A percentile compares a stretch with the other conserved stretches of the same genome.
Evolutionary conservation across 1,284 basidiomycete species (phyloP).

Genomic region (Trichosporon sp.): DNA sequence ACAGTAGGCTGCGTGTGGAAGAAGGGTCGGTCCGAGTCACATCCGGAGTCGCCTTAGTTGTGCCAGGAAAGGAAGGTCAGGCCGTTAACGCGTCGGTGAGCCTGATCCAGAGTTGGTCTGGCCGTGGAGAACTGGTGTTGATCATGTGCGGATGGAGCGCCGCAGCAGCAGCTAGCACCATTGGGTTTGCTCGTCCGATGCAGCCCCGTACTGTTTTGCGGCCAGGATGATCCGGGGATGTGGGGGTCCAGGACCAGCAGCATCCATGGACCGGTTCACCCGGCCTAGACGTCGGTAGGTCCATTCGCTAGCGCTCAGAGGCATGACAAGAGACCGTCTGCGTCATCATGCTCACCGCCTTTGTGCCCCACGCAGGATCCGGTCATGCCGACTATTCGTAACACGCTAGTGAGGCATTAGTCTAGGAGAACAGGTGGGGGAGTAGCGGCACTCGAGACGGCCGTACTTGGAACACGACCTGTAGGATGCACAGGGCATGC

Average conservation of each 20-base stretch:
- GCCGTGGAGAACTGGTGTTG: not conserved
- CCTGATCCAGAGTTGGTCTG: not conserved
- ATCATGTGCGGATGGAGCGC: not conserved
- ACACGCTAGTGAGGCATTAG: not conserved
- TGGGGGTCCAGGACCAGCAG: not conserved
- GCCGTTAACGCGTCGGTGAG: not conserved
- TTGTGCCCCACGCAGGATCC: not conserved
- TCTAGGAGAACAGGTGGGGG: not conserved
- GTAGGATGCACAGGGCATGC: not conserved
- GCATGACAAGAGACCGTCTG: not conserved
- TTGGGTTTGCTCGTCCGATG: not conserved
- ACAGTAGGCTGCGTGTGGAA: not conserved
- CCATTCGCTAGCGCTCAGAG: not conserved
- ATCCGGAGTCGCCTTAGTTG: not conserved
- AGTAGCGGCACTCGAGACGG: too few relatives aligned
- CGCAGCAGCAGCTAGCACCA: not conserved
- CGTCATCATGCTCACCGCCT: not conserved
- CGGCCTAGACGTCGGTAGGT: not conserved
- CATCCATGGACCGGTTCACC: not conserved
- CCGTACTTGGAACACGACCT: not conserved
- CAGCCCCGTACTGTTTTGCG: not conserved
- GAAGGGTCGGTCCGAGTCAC: not conserved
- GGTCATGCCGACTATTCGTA: not conserved
- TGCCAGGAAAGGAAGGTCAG: not conserved
- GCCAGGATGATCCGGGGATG: constrained; percentile 9